phyloP scores from a whole-genome alignment of 1,284 basidiomycete genomes.

The Ganoderma sinense region DNA sequence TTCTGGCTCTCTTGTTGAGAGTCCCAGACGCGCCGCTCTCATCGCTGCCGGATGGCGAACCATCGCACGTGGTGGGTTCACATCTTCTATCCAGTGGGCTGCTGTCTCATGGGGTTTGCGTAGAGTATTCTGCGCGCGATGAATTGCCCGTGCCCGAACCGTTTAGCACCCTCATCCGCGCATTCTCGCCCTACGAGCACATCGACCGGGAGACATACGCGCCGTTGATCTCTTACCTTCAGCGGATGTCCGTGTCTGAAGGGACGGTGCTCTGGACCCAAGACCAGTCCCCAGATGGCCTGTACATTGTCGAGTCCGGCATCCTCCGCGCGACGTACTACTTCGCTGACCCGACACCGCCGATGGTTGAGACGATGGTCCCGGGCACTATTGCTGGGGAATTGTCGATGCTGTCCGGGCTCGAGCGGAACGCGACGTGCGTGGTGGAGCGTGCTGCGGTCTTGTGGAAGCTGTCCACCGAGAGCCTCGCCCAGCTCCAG shows the following conservation, averaged over 20 bases:
- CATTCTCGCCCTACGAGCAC: conserved; percentile 74
- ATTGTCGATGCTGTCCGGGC: conserved; percentile 79
- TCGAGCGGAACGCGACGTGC: conserved; percentile 86
- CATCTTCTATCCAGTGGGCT: too few relatives aligned
- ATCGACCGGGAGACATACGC: conserved; percentile 56
- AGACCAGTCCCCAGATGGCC: conserved; percentile 78
- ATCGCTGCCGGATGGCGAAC: conserved; percentile 80
- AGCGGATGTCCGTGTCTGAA: conserved; percentile 61
- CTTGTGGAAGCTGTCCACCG: conserved; percentile 80
- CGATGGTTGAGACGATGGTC: conserved; percentile 90
- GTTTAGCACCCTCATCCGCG: conserved; percentile 74
- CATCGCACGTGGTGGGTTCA: conserved; percentile 63
- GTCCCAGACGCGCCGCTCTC: conserved; percentile 79
- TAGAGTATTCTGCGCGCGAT: conserved; percentile 38
- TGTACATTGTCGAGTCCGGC: conserved; percentile 89
- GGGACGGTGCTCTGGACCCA: conserved; percentile 81
- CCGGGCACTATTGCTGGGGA: conserved; percentile 92
- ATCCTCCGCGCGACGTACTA: conserved; percentile 83
- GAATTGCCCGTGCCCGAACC: conserved; percentile 52
- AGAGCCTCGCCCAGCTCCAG: conserved; percentile 67
- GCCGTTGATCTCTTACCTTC: conserved; percentile 78
- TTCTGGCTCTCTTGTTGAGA: conserved; percentile 70
- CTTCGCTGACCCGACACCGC: conserved; percentile 72
- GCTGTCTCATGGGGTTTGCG: too few relatives aligned
- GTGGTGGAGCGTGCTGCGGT: conserved; percentile 80